Base-by-base conservation (phyloP, 345 rosid genomes). In the Xanthoceras sorbifolium region DNA sequence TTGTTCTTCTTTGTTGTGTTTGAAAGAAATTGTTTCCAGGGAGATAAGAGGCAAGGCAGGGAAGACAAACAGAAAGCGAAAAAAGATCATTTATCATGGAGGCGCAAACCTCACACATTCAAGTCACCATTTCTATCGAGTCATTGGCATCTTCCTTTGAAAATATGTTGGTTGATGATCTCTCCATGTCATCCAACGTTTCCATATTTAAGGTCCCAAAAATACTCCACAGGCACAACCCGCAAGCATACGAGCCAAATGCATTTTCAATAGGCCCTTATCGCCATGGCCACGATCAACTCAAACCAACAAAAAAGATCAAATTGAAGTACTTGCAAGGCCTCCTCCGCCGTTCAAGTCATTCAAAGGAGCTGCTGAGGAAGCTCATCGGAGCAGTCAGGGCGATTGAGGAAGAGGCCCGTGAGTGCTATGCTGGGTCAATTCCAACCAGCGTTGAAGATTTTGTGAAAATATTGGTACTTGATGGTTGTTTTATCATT, bases 201-300 rank as follows among this genome's bases (percentile, higher is more conserved):
- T 75, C 82, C 75, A 72, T 78, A 40, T 82, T 80, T 76, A 75
- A 12, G 74, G 62, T 50, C 25, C 85, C 87, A 2, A 5, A 26
- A 23, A 77, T 80, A 22, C 84, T 82, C 38, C 26, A 7, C 22
- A 44, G 80, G 71, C 83, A 77, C 40, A 77, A 50, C 2, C 9
- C 61, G 25, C 71, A 9, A 3, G 84, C 84, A 2, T 84, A 76
- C 64, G 7, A 42, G 32, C 87, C 84, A 40, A 73, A 66, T 26
- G 80, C 77, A 25, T 81, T 81, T 34, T 78, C 87, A 0, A 73
- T 84, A 1, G 85, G 85, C 6, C 87, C 87, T 8, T 76, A 65
- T 69, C 78, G 74, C 77, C 72, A 52, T 42, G 55, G 63, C 23
- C 9, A 28, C 14, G 6, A 20, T 0, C n/a, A 67, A 0, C 34